Evolutionary conservation across 495 filamentous ascomycete genomes (phyloP).

Genomic region (Trichocladium uniseriatum): DNA sequence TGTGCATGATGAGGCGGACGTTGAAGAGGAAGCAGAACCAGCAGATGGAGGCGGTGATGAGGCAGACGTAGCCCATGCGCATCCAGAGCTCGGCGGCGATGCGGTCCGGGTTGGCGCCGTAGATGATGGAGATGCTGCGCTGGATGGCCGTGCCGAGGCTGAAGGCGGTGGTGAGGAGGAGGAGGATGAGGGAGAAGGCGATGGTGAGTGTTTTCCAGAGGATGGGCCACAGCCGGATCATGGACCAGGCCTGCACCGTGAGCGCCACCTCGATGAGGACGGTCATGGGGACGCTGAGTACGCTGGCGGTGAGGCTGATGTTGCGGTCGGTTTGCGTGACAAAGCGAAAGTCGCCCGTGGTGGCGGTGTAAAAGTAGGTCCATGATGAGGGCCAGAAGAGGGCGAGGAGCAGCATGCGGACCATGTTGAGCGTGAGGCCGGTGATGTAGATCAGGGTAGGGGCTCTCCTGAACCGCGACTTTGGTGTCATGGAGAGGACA

Average conservation of each 20-base stretch:
- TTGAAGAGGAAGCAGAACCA: slow-evolving; percentile 70
- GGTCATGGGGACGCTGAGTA: slow-evolving; percentile 50
- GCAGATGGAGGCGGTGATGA: slow-evolving; percentile 56
- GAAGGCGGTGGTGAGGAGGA: slow-evolving; percentile 49
- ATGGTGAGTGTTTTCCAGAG: slow-evolving; percentile 36
- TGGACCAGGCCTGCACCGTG: slow-evolving; percentile 61
- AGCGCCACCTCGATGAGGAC: slow-evolving; percentile 56
- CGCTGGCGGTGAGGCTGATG: slow-evolving; percentile 42
- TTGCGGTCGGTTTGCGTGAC: slow-evolving; percentile 40
- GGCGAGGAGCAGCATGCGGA: slow-evolving; percentile 50
- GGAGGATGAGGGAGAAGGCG: slow-evolving; percentile 41
- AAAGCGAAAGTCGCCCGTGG: slow-evolving; percentile 46
- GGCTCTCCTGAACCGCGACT: slow-evolving; percentile 11
- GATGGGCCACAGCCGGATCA: slow-evolving; percentile 41
- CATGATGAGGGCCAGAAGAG: slow-evolving; percentile 53
- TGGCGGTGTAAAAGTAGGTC: slow-evolving; percentile 48
- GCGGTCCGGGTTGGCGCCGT: not conserved
- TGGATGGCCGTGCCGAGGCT: slow-evolving; percentile 49
- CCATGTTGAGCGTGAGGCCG: slow-evolving; percentile 41
- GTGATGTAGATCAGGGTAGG: slow-evolving; percentile 20
- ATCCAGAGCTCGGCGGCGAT: slow-evolving; percentile 44
- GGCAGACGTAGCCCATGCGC: slow-evolving; percentile 42
- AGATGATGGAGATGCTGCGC: slow-evolving; percentile 46
- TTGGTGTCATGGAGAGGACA: slow-evolving; percentile 37
- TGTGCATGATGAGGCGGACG: slow-evolving; percentile 51